A percentile compares a stretch with the other conserved stretches of the same genome.
These are phyloP conservation scores for Candida ulmi DNA, from an alignment of 805 yeast species.

Conservation along the genomic window DNA sequence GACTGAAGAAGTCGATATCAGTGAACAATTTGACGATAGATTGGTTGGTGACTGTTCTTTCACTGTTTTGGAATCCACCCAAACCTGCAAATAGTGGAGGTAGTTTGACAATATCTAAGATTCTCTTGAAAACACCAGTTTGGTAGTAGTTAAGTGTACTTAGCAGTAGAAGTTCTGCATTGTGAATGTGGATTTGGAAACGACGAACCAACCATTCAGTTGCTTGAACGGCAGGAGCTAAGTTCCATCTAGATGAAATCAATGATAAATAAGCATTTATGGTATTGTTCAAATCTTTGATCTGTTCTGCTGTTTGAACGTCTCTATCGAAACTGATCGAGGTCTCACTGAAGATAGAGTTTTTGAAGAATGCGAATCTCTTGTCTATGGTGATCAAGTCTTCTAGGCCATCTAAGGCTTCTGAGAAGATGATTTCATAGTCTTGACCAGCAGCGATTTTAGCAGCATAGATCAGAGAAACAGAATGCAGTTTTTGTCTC, in stretches of 20 bases:
- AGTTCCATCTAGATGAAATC: constrained; percentile 68
- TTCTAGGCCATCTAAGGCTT: constrained; percentile 68
- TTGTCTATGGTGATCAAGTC: constrained; percentile 68
- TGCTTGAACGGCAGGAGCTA: constrained; percentile 73
- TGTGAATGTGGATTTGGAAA: constrained; percentile 77
- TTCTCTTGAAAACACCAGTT: constrained; percentile 65
- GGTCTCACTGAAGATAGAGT: constrained; percentile 76
- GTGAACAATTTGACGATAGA: constrained; percentile 70
- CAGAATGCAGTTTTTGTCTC: constrained; percentile 81
- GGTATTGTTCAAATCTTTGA: constrained; percentile 67
- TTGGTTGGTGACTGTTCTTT: constrained; percentile 56
- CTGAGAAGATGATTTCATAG: constrained; percentile 70
- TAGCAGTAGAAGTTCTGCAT: constrained; percentile 65
- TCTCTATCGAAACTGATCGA: constrained; percentile 76
- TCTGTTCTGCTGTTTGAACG: constrained; percentile 74
- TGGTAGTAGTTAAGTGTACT: constrained; percentile 78
- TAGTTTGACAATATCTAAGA: constrained; percentile 65
- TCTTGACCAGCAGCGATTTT: constrained; percentile 93
- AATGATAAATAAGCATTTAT: constrained; percentile 69
- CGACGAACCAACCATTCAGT: constrained; percentile 95
- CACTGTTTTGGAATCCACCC: constrained; percentile 55
- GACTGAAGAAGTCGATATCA: constrained; percentile 61
- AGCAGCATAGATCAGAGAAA: constrained; percentile 82
- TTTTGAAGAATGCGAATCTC: constrained; percentile 65
- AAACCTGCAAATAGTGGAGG: constrained; percentile 82